Evolutionary conservation across 2,329 filamentous ascomycete genomes (phyloP).

Genomic region (Nemania sp.): DNA sequence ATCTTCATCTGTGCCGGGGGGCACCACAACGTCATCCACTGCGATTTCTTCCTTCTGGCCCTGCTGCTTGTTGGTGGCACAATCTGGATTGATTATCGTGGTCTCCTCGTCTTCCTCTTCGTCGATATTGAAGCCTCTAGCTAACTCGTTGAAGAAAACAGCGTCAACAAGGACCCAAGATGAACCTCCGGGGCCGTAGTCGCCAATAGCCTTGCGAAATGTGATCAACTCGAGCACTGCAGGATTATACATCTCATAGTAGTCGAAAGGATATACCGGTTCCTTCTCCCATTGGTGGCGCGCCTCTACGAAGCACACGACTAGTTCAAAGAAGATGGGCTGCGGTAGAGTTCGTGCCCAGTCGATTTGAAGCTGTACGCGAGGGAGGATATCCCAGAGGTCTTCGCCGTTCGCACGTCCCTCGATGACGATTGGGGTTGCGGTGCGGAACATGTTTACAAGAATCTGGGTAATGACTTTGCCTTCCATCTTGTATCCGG

Average conservation of each 20-base stretch:
- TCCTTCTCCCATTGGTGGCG: conserved; percentile 16
- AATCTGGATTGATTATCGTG: background rate
- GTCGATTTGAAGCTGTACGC: conserved; percentile 13
- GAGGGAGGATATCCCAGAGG: conserved; percentile 12
- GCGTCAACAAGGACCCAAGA: conserved; percentile 22
- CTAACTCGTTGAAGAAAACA: conserved; percentile 17
- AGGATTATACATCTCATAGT: conserved; percentile 8
- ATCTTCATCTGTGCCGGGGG: background rate
- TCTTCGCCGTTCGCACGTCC: background rate
- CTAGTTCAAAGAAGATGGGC: conserved; percentile 20
- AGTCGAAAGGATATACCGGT: conserved; percentile 1
- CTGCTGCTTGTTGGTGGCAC: background rate
- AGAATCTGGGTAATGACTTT: background rate
- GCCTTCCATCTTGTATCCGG: conserved; percentile 8
- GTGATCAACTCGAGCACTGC: conserved; percentile 15
- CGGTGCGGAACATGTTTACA: conserved; percentile 10
- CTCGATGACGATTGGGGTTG: background rate
- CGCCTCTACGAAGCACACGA: conserved; percentile 17
- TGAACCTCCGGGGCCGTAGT: background rate
- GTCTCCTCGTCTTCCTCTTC: conserved; percentile 17
- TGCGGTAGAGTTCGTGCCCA: conserved; percentile 9
- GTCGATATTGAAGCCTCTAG: conserved; percentile 1
- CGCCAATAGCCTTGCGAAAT: conserved; percentile 14
- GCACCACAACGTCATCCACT: background rate
- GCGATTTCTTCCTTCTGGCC: background rate